These are phyloP conservation scores for Neurospora hispaniola DNA, from an alignment of 495 filamentous ascomycete species.

Conservation along the genomic window DNA sequence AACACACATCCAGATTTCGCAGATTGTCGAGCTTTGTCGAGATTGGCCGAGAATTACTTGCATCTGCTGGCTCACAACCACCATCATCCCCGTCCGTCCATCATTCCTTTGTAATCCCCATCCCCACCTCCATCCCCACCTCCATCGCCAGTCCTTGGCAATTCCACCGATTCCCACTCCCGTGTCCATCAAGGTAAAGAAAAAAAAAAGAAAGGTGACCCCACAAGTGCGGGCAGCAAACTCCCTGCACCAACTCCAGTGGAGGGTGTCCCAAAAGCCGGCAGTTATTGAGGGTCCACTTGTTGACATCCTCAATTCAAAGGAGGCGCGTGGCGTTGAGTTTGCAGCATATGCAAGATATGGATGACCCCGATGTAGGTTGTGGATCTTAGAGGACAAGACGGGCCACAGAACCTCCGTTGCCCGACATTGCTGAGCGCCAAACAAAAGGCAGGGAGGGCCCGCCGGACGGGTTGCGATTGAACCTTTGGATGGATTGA, in stretches of 20 bases:
- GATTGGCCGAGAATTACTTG: background rate
- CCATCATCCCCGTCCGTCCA: background rate
- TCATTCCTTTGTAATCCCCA: background rate
- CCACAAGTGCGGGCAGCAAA: background rate
- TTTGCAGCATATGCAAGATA: background rate
- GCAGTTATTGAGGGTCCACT: background rate
- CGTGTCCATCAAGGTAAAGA: background rate
- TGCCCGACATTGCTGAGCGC: background rate
- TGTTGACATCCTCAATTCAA: background rate
- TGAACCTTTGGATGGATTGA: background rate
- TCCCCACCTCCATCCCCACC: background rate
- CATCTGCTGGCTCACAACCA: background rate
- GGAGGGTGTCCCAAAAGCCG: background rate
- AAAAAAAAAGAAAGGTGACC: background rate
- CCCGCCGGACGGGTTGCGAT: background rate
- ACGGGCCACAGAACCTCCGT: background rate
- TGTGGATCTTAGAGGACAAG: background rate
- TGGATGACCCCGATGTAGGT: background rate
- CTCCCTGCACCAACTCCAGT: background rate
- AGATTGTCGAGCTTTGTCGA: background rate
- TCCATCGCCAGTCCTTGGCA: background rate
- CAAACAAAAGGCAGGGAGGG: background rate
- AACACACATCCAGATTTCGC: background rate
- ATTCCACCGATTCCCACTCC: background rate
- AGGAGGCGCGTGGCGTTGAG: background rate